Evolutionary conservation across 176 grass and related monocot species (phyloP).

Genomic region (Musa itinerans): DNA sequence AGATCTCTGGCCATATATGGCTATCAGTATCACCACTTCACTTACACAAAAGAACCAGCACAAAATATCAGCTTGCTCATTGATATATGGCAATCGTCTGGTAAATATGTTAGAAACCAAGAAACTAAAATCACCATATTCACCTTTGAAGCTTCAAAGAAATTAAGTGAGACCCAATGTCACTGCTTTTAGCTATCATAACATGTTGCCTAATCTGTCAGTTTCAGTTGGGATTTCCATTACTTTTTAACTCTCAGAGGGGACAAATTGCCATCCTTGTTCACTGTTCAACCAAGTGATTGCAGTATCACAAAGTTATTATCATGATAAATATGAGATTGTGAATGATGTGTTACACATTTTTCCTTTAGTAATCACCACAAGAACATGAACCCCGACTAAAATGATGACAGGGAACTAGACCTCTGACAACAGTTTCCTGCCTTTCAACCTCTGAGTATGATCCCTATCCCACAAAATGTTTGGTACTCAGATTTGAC

Average conservation of each 20-base stretch:
- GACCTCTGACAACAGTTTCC: slow-evolving; percentile 61
- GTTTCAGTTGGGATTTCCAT: not conserved
- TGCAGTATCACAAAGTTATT: no score
- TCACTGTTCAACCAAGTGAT: not conserved
- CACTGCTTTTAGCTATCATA: not conserved
- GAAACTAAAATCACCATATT: not conserved
- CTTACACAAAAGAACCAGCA: not conserved
- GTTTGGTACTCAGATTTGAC: slow-evolving; percentile 58
- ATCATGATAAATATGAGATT: no score
- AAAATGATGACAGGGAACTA: slow-evolving; percentile 57
- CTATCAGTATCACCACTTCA: not conserved
- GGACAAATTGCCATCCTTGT: not conserved
- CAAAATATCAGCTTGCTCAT: not conserved
- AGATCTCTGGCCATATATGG: not conserved
- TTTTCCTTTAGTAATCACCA: slow-evolving; percentile 37
- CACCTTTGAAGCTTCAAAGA: not conserved
- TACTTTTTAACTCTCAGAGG: not conserved
- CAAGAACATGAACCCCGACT: slow-evolving; percentile 60
- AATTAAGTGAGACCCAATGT: not conserved
- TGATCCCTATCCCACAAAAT: slow-evolving; percentile 55
- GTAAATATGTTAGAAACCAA: not conserved
- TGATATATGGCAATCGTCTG: not conserved
- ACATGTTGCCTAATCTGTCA: not conserved
- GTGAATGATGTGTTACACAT: no score
- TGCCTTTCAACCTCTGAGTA: slow-evolving; percentile 42